Percentiles rank a stretch among this genome's conserved stretches.
Conservation (phyloP, 257 asterid species). For the Przewalskia tangutica region DNA sequence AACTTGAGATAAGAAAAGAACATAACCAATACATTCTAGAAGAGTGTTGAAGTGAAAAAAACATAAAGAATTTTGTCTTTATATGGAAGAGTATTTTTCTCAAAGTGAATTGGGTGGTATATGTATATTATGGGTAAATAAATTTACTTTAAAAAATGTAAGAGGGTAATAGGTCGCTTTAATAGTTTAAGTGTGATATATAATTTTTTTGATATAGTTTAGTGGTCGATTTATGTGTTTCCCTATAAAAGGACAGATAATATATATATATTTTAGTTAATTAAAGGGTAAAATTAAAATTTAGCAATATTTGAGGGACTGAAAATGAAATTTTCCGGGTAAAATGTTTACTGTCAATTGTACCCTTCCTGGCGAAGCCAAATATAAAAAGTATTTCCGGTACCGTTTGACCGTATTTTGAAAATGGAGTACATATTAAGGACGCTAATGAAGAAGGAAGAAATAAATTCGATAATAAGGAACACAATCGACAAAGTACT, state of each 20-base stretch:
- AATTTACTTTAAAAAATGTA: no score
- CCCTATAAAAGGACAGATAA: not conserved
- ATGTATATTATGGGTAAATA: no score
- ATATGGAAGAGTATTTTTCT: no score
- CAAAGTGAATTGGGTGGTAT: no score
- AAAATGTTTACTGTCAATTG: not conserved
- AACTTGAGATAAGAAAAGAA: no score
- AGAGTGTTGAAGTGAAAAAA: no score
- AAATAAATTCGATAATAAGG: conserved; percentile 61
- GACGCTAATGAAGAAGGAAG: conserved; percentile 52
- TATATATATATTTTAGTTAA: not conserved
- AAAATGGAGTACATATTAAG: conserved; percentile 59
- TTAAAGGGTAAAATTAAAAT: not conserved
- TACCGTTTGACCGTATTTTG: not conserved
- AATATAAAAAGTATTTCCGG: not conserved
- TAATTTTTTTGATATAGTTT: no score
- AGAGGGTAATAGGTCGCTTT: no score
- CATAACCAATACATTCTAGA: no score
- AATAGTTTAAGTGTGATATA: no score
- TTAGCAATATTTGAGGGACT: not conserved
- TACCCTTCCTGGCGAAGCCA: not conserved
- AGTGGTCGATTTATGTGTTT: not conserved
- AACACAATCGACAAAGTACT: conserved; percentile 87
- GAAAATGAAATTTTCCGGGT: not conserved
- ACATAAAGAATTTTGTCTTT: no score